Base-by-base conservation (phyloP, 306 rosid genomes). In the Prunus padus region DNA sequence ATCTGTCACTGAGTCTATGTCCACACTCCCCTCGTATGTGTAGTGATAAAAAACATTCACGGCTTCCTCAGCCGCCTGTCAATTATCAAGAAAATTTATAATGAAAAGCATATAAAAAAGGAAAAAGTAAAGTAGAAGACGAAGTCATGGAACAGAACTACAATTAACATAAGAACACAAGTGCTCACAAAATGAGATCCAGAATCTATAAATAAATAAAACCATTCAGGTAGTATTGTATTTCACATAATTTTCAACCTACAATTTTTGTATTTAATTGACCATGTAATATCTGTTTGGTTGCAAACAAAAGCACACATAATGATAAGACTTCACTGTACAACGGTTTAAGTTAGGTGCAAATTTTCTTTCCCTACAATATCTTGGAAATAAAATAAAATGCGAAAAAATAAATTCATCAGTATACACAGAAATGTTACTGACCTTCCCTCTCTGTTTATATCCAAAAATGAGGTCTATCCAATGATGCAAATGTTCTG, bases 391-490 rank as follows among this genome's bases (percentile, higher is more conserved):
- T 50, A 33, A 33, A 33, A 33, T 33, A 0, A 28, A 33, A 31
- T 33, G 37, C 7, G 37, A 33, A 33, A 33, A 33, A 33, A 33
- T 33, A 5, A 33, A 50, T 50, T 50, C 20, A 50, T 13, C 55
- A 50, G 2, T 16, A 51, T 51, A 5, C 19, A 51, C 16, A 18
- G 8, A 18, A 15, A 11, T 5, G 79, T 81, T 69, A 90, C 98
- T 57, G 85, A 96, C 99, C 99, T 96, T 96, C 84, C 99, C 99
- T 87, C 98, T 90, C 86, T 96, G 99, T 82, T 92, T 96, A 82
- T 84, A 83, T 78, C 99, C 99, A 83, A 96, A 96, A 67, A 96
- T 92, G 71, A 96, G 99, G 83, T 96, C 99, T 70, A 96, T 96
- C 99, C 99, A 96, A 71, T 92, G 96, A 83, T 96, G 98, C 91